These are phyloP conservation scores for Eleusine coracana DNA, from an alignment of 176 grass and related monocot genomes.

Conservation along the genomic window DNA sequence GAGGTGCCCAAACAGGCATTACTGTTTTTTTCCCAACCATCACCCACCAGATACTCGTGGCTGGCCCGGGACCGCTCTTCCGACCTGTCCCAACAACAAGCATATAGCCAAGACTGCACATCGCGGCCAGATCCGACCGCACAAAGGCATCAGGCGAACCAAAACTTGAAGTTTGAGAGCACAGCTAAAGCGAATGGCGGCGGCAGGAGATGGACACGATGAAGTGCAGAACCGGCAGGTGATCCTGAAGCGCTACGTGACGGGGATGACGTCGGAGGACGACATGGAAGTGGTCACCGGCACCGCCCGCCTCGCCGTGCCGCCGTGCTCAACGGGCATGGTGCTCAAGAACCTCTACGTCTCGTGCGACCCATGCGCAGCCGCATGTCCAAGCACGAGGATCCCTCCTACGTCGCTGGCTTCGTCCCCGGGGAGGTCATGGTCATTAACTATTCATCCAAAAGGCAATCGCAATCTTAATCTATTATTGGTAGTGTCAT, in stretches of 20 bases:
- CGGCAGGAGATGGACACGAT: not conserved
- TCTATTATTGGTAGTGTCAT: not conserved
- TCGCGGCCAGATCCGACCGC: too few species aligned
- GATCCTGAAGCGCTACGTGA: constrained; percentile 54
- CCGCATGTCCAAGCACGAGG: constrained; percentile 52
- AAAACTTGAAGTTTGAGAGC: not conserved
- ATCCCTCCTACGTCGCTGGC: constrained; percentile 37
- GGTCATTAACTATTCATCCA: not conserved
- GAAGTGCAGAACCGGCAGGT: constrained; percentile 46
- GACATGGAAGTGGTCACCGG: constrained; percentile 49
- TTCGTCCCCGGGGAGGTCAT: constrained; percentile 6
- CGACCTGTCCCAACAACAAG: too few species aligned
- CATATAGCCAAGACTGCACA: too few species aligned
- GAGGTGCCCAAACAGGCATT: too few species aligned
- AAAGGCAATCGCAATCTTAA: not conserved
- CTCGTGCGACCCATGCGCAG: constrained; percentile 67
- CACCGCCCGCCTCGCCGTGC: constrained; percentile 9
- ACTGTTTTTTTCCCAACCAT: too few species aligned
- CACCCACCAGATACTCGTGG: too few species aligned
- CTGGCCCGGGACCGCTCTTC: too few species aligned
- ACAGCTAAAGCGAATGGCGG: not conserved
- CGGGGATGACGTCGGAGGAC: constrained; percentile 34
- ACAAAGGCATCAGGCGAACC: not conserved
- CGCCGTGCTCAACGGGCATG: constrained; percentile 2
- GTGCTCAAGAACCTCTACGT: constrained; percentile 72